Percentiles rank a stretch among this genome's conserved stretches.
These are phyloP conservation scores for Pythium folliculosum DNA, from an alignment of 352 stramenopile genomes.

Conservation along the genomic window DNA sequence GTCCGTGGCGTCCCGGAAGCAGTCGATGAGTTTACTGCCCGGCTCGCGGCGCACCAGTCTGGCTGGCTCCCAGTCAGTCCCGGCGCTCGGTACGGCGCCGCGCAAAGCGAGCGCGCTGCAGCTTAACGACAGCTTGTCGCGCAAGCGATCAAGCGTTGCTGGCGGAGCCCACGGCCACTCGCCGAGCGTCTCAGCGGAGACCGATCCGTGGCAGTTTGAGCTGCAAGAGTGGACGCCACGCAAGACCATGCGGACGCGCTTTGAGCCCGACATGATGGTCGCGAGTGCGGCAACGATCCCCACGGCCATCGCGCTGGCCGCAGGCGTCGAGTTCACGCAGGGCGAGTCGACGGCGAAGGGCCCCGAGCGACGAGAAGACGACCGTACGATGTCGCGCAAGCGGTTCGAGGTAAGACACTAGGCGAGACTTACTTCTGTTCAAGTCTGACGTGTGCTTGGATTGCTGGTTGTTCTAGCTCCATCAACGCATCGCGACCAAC, in stretches of 20 bases:
- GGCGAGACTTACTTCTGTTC: no score
- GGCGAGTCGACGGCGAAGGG: conserved; percentile 48
- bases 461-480: conserved; percentile 39
- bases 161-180: not conserved
- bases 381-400: conserved; percentile 66
- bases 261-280: conserved; percentile 26
- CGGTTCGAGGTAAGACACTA: conserved; percentile 73
- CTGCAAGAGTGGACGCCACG: not conserved
- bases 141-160: conserved; percentile 7
- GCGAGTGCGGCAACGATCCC: conserved; percentile 24
- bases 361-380: conserved; percentile 38
- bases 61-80: conserved; percentile 10
- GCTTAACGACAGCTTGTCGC: conserved; percentile 25
- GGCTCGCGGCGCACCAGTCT: conserved; percentile 9
- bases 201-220: conserved; percentile 26
- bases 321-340: conserved; percentile 45
- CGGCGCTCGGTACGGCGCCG: conserved; percentile 3
- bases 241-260: conserved; percentile 1
- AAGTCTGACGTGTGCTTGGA: no score
- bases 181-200: not conserved
- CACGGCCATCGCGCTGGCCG: conserved; percentile 28
- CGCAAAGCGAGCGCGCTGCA: conserved; percentile 8
- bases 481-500: conserved; percentile 58
- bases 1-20: not conserved
- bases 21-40: not conserved